A percentile compares a stretch with the other conserved stretches of the same genome.
Evolutionary conservation across 1,284 basidiomycete genomes (phyloP).

Genomic region (Abortiporus biennis): DNA sequence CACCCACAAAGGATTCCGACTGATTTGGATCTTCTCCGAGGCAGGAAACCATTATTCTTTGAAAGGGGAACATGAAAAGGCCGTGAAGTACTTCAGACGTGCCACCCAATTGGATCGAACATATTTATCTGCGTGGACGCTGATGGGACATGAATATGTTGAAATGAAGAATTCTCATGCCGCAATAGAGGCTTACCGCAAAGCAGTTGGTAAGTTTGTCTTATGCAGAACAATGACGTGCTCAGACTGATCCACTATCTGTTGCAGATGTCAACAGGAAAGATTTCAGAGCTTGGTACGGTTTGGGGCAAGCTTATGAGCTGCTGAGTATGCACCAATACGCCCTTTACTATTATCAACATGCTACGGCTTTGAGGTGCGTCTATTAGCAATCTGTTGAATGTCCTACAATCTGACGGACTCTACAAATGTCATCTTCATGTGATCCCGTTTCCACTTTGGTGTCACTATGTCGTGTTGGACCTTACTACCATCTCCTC

Average conservation of each 20-base stretch:
- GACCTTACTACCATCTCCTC: too few species aligned
- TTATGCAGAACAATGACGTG: background rate
- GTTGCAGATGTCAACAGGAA: slow-evolving; percentile 84
- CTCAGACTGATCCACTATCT: background rate
- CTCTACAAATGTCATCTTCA: background rate
- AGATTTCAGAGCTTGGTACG: slow-evolving; percentile 98
- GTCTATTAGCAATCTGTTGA: slow-evolving; percentile 22
- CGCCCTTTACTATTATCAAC: slow-evolving; percentile 94
- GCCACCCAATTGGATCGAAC: slow-evolving; percentile 93
- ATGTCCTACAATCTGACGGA: background rate
- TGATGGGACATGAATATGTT: slow-evolving; percentile 98
- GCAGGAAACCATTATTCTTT: slow-evolving; percentile 97
- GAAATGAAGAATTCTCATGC: slow-evolving; percentile 99
- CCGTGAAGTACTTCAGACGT: slow-evolving; percentile 91
- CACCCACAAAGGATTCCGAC: slow-evolving; percentile 1
- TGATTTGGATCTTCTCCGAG: slow-evolving; percentile 2
- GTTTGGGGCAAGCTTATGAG: slow-evolving; percentile 97
- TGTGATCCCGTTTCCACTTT: background rate
- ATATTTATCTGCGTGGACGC: slow-evolving; percentile 96
- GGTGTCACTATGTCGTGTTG: too few species aligned
- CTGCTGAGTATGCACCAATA: slow-evolving; percentile 95
- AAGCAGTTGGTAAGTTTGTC: slow-evolving; percentile 81
- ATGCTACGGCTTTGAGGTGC: slow-evolving; percentile 87
- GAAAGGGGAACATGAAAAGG: slow-evolving; percentile 90
- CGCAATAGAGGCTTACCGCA: slow-evolving; percentile 94